Percentiles rank a stretch among this genome's conserved stretches.
Conservation (phyloP, 202 grass and related monocot genomes). For the Eragrostis tef region DNA sequence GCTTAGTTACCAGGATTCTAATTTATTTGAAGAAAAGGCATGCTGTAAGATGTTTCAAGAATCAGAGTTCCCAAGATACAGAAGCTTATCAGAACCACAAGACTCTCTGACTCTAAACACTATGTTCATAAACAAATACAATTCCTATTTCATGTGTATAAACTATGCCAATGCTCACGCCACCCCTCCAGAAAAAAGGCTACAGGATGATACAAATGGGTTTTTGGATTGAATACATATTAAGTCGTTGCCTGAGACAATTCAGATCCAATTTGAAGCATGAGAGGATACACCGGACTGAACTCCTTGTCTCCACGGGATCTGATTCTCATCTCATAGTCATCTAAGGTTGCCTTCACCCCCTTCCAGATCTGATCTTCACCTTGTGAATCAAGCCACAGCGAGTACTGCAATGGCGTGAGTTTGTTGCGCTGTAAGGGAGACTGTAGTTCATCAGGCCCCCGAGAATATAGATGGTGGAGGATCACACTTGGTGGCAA, state of each 20-base stretch:
- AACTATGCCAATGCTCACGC: conserved; percentile 29
- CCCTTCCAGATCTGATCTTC: conserved; percentile 96
- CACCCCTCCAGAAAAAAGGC: conserved; percentile 37
- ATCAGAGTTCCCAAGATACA: conserved; percentile 33
- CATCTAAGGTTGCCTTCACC: conserved; percentile 83
- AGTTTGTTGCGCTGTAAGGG: conserved; percentile 90
- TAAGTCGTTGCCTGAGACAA: conserved; percentile 49
- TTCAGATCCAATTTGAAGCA: conserved; percentile 76
- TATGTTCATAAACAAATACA: conserved; percentile 45
- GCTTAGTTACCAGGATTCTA: background rate
- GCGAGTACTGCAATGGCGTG: conserved; percentile 73
- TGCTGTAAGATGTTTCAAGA: background rate
- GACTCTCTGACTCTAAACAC: conserved; percentile 26
- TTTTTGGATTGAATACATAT: background rate
- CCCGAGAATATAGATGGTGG: conserved; percentile 89
- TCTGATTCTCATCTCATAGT: conserved; percentile 72
- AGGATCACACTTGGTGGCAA: conserved; percentile 81
- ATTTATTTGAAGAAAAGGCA: background rate
- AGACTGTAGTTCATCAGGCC: conserved; percentile 85
- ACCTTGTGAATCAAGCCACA: conserved; percentile 90
- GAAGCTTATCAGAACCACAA: conserved; percentile 22
- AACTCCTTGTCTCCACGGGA: conserved; percentile 83
- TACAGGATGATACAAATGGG: conserved; percentile 48
- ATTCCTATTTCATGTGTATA: conserved; percentile 51
- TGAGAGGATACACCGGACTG: conserved; percentile 79